Percentiles rank a stretch among this genome's conserved stretches.
These are phyloP conservation scores for Sporisorium exsertum DNA, from an alignment of 1,284 basidiomycete species.

Conservation along the genomic window DNA sequence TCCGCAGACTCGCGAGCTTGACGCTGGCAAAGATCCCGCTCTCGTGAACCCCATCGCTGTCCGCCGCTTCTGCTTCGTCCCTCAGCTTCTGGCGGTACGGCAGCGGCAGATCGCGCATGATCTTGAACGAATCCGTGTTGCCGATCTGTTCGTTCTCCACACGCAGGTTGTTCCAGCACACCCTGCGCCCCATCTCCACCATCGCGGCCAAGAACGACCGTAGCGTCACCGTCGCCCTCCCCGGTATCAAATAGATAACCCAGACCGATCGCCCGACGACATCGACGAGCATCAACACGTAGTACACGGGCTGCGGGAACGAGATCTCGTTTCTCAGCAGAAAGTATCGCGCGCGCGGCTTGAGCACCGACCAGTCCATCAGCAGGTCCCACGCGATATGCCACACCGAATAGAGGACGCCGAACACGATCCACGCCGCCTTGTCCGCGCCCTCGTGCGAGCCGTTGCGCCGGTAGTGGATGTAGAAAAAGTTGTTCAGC, in stretches of 20 bases:
- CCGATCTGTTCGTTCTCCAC: conserved; percentile 84
- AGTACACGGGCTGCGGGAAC: conserved; percentile 70
- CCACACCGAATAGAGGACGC: conserved; percentile 78
- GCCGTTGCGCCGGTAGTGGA: conserved; percentile 63
- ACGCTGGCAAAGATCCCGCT: conserved; percentile 34
- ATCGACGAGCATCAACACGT: conserved; percentile 75
- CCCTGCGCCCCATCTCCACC: conserved; percentile 83
- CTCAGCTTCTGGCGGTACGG: conserved; percentile 48
- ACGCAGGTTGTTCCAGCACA: conserved; percentile 89
- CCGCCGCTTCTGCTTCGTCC: background rate
- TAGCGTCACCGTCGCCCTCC: conserved; percentile 73
- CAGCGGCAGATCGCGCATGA: conserved; percentile 57
- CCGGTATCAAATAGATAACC: conserved; percentile 80
- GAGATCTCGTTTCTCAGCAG: conserved; percentile 80
- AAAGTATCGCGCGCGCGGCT: conserved; percentile 74
- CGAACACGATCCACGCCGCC: conserved; percentile 73
- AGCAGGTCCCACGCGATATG: conserved; percentile 80
- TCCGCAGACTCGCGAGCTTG: conserved; percentile 18
- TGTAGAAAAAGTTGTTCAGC: conserved; percentile 65
- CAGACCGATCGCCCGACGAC: conserved; percentile 82
- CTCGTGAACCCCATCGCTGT: conserved; percentile 8
- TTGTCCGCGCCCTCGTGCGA: conserved; percentile 24
- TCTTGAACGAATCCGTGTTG: conserved; percentile 62
- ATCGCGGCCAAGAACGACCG: conserved; percentile 79
- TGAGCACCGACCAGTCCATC: conserved; percentile 76